Base-by-base conservation (phyloP, 257 asterid species). In the Fraxinus quadrangulata region DNA sequence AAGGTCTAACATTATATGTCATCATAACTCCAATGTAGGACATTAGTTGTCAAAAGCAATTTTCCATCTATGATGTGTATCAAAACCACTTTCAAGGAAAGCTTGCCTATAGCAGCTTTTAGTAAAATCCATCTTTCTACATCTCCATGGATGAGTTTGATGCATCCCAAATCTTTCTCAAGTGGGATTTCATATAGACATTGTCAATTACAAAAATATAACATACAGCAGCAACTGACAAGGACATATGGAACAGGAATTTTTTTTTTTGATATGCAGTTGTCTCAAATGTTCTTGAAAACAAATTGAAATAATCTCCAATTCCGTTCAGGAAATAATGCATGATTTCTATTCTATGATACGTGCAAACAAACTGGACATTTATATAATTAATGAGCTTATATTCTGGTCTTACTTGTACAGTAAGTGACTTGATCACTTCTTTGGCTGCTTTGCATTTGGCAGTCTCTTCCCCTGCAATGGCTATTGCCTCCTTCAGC, bases 391-490 rank as follows among this genome's bases (percentile, higher is more conserved):
- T 63, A 24, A 77, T 73, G 68, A 70, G 79, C 69, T 47, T 19
- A 75, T 67, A 75, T 74, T 56, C 16, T 69, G 70, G 65, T 77
- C 93, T 85, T 88, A 92, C 98, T 81, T 93, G 97, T 75, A 96
- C 90, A 81, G 98, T 92, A 21, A 93, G 96, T 68, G 97, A 89
- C 88, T 94, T 93, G 78, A 94, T 94, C 78, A 92, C 98, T 86
- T 94, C 98, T 86, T 94, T 94, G 49, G 98, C 98, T 28, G 97
- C 97, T 87, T 94, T 94, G 92, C 97, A 91, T 86, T 94, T 94
- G 28, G 92, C 93, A 82, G 92, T 88, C 91, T 94, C 99, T 81
- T 94, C 98, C 84, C 94, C 97, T 70, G 96, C 97, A 84, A 89
- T 86, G 79, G 91, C 85, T 80, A 88, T 87, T 74, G 98, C 96